Percentiles rank a stretch among this genome's conserved stretches.
These are phyloP conservation scores for Santalum album DNA, from an alignment of 164 flowering plant species.

Conservation along the genomic window DNA sequence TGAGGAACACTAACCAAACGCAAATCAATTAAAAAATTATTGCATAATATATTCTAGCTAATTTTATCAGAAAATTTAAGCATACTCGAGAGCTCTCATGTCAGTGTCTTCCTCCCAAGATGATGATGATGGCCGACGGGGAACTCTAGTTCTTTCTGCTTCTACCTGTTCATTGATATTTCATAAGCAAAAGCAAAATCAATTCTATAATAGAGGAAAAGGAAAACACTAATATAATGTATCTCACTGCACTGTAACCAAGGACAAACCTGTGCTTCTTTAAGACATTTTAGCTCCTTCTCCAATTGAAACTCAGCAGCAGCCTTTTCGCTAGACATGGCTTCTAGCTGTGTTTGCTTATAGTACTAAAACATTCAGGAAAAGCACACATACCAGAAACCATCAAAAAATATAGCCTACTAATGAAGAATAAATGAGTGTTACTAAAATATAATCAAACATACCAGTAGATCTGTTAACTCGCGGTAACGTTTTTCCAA, in stretches of 20 bases:
- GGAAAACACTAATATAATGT: neutral
- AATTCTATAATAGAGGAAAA: neutral
- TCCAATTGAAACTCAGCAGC: slow-evolving; percentile 97
- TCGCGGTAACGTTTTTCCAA: slow-evolving; percentile 96
- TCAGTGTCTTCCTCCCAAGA: slow-evolving; percentile 90
- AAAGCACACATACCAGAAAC: slow-evolving; percentile 4
- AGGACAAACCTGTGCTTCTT: slow-evolving; percentile 70
- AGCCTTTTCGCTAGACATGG: slow-evolving; percentile 96
- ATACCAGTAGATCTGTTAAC: slow-evolving; percentile 91
- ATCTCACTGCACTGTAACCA: neutral
- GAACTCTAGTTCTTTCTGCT: slow-evolving; percentile 69
- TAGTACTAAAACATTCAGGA: slow-evolving; percentile 48
- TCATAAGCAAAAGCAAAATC: neutral
- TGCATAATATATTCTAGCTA: no score
- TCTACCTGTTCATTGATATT: slow-evolving; percentile 47
- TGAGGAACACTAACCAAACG: no score
- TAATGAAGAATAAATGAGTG: neutral
- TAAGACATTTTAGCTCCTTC: slow-evolving; percentile 77
- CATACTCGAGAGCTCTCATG: slow-evolving; percentile 90
- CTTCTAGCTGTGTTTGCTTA: slow-evolving; percentile 97
- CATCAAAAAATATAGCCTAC: neutral
- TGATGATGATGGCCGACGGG: slow-evolving; percentile 62
- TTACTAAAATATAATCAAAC: slow-evolving; percentile 4
- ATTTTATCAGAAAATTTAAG: no score
- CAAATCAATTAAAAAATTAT: no score